A percentile compares a stretch with the other conserved stretches of the same genome.
Evolutionary conservation across 2,329 filamentous ascomycete species (phyloP).

Genomic region (Cladophialophora yegresii): DNA sequence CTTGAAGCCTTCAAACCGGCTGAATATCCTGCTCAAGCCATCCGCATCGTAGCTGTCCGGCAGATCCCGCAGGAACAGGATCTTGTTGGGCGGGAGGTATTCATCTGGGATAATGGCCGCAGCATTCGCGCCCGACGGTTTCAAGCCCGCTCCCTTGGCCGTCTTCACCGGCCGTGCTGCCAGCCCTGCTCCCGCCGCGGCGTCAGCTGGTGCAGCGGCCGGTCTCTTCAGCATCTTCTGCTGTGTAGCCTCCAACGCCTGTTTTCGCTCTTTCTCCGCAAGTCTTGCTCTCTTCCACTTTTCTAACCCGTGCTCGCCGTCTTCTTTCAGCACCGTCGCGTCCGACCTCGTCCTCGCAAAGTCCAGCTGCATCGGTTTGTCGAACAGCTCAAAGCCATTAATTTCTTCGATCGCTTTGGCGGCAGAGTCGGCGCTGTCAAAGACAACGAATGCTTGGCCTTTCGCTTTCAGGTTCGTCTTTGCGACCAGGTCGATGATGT

Average conservation of each 20-base stretch:
- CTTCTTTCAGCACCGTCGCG: conserved; percentile 74
- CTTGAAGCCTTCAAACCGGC: conserved; percentile 87
- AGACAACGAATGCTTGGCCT: conserved; percentile 94
- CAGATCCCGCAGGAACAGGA: conserved; percentile 88
- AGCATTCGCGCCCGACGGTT: conserved; percentile 68
- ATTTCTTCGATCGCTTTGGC: conserved; percentile 80
- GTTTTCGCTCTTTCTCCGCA: conserved; percentile 84
- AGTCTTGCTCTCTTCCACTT: conserved; percentile 78
- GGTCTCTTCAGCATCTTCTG: conserved; percentile 69
- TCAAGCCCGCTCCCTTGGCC: conserved; percentile 71
- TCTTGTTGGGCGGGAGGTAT: conserved; percentile 96
- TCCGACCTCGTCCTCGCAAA: conserved; percentile 83
- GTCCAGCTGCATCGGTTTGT: conserved; percentile 82
- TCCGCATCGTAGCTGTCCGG: conserved; percentile 85
- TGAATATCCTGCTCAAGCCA: conserved; percentile 75
- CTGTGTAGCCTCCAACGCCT: conserved; percentile 77
- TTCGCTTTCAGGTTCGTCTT: conserved; percentile 90
- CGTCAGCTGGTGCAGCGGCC: conserved; percentile 45
- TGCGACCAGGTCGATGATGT: conserved; percentile 78
- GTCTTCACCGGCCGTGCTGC: conserved; percentile 57
- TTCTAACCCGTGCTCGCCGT: conserved; percentile 80
- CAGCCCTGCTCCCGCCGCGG: conserved; percentile 41
- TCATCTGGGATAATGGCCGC: conserved; percentile 88
- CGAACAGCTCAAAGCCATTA: conserved; percentile 89
- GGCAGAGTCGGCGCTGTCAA: conserved; percentile 77